These are phyloP conservation scores for Diplocarpon mali DNA, from an alignment of 2,329 filamentous ascomycete species.

Conservation along the genomic window DNA sequence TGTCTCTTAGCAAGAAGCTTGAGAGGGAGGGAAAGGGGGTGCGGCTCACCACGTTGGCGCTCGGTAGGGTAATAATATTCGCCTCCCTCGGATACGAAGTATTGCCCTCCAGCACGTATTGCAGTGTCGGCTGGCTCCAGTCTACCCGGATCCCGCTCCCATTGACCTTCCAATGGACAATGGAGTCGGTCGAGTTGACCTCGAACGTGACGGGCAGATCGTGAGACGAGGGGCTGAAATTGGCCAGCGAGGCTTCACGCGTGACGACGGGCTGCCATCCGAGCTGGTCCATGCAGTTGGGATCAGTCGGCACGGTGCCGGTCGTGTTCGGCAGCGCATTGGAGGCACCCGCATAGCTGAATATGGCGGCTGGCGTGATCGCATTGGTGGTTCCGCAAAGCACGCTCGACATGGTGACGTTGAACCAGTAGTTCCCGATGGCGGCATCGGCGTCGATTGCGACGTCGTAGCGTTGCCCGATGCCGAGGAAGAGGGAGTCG, in stretches of 20 bases:
- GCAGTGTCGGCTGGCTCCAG: conserved; percentile 33
- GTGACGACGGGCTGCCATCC: conserved; percentile 6
- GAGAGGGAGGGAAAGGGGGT: too few relatives aligned
- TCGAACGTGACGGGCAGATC: neutral
- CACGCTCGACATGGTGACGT: conserved; percentile 16
- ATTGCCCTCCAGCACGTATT: conserved; percentile 22
- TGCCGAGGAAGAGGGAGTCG: conserved; percentile 45
- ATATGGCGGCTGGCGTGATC: too few relatives aligned
- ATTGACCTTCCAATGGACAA: neutral
- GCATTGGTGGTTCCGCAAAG: too few relatives aligned
- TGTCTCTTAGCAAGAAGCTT: too few relatives aligned
- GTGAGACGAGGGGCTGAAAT: neutral
- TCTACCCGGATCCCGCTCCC: conserved; percentile 27
- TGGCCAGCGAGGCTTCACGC: neutral
- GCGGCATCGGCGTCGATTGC: conserved; percentile 36
- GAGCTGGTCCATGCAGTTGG: conserved; percentile 2
- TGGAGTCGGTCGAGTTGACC: neutral
- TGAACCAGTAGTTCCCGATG: conserved; percentile 37
- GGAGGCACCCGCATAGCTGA: too few relatives aligned
- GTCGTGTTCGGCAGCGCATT: neutral
- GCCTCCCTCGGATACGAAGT: neutral
- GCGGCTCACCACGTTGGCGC: too few relatives aligned
- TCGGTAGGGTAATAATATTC: conserved; percentile 3
- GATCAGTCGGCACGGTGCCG: conserved; percentile 1
- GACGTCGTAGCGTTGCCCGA: conserved; percentile 37